Conservation (phyloP, 2,329 filamentous ascomycete genomes). For the Alternaria brassicae region DNA sequence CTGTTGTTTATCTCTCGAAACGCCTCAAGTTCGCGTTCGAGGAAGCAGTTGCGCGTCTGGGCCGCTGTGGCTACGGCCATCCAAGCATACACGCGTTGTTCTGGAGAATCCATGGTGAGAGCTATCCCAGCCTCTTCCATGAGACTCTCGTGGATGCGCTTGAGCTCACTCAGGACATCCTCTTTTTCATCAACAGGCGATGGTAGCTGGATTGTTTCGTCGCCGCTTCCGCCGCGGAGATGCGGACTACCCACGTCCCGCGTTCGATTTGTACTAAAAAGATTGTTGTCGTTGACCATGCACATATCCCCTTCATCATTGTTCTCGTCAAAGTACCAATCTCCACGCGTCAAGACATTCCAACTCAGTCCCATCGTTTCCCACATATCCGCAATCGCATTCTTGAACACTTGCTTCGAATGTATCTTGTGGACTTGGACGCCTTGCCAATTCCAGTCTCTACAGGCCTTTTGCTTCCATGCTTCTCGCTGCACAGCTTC, state of each 20-base stretch:
- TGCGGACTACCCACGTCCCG: not conserved
- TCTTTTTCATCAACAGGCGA: not conserved
- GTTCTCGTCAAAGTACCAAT: constrained; percentile 10
- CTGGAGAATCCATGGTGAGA: not conserved
- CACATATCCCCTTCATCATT: constrained; percentile 17
- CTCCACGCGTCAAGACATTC: not conserved
- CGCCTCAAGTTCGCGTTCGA: constrained; percentile 12
- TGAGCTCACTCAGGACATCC: not conserved
- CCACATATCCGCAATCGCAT: constrained; percentile 9
- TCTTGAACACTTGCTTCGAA: constrained; percentile 22
- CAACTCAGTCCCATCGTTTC: constrained; percentile 1
- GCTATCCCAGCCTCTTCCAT: not conserved
- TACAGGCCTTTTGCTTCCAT: not conserved
- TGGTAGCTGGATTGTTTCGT: not conserved
- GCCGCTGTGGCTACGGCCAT: constrained; percentile 1
- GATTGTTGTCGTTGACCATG: constrained; percentile 8
- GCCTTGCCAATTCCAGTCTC: not conserved
- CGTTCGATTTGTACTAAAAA: not conserved
- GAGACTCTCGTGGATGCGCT: not conserved
- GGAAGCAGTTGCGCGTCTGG: constrained; percentile 10
- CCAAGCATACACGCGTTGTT: not conserved
- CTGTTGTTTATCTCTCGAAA: constrained; percentile 11
- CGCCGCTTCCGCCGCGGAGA: not conserved
- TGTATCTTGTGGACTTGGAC: constrained; percentile 13
- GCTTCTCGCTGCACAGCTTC: not conserved